Conservation (phyloP, 176 grass and related monocot genomes). For the Ananas comosus region DNA sequence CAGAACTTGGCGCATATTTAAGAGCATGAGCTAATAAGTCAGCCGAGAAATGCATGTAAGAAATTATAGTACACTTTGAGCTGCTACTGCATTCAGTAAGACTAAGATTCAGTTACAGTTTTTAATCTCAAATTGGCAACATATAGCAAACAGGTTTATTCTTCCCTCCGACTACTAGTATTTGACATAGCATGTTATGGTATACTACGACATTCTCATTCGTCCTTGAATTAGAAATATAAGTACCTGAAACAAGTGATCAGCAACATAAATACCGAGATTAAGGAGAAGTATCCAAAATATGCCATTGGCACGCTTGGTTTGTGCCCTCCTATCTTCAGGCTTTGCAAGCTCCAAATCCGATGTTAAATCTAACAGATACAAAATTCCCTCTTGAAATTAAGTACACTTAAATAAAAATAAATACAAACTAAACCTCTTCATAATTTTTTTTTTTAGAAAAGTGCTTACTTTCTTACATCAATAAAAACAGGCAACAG, state of each 20-base stretch:
- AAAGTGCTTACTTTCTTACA: neutral
- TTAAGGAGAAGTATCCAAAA: constrained; percentile 98
- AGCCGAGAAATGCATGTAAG: too few species aligned
- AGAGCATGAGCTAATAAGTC: too few species aligned
- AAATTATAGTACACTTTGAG: too few species aligned
- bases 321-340: constrained; percentile 40
- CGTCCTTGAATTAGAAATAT: neutral
- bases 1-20: too few species aligned
- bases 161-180: too few species aligned
- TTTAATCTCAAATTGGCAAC: too few species aligned
- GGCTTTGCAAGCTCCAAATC: constrained; percentile 76
- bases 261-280: constrained; percentile 74
- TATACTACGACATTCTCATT: neutral
- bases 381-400: neutral
- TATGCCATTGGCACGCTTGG: constrained; percentile 50
- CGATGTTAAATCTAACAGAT: constrained; percentile 46
- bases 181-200: neutral
- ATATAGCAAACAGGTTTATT: too few species aligned
- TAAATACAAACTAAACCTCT: neutral
- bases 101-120: too few species aligned
- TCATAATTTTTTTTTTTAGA: neutral
- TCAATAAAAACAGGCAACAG: too few species aligned
- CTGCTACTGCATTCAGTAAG: too few species aligned
- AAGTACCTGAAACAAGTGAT: constrained; percentile 79
- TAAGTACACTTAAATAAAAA: neutral